A percentile compares a stretch with the other conserved stretches of the same genome.
Evolutionary conservation across 2,329 filamentous ascomycete genomes (phyloP).

Genomic region (Aspergillus nomiae): DNA sequence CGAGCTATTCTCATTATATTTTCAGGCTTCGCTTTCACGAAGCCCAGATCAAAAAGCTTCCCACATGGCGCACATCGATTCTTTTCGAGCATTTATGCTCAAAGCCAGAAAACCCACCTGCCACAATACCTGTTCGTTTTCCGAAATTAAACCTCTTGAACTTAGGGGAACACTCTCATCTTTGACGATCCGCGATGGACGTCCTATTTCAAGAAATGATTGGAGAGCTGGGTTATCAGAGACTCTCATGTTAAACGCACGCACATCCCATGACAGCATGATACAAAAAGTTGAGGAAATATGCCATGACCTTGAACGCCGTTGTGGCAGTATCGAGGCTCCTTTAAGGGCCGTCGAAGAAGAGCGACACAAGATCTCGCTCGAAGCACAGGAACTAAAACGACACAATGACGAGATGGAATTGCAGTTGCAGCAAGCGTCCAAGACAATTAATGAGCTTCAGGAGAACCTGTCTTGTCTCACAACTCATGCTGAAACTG

Average conservation of each 20-base stretch:
- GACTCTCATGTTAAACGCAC: conserved; percentile 47
- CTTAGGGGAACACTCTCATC: conserved; percentile 15
- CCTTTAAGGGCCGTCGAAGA: conserved; percentile 50
- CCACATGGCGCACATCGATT: conserved; percentile 8
- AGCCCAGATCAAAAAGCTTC: conserved; percentile 6
- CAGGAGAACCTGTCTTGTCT: conserved; percentile 43
- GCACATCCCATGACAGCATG: conserved; percentile 49
- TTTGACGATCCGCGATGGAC: conserved; percentile 13
- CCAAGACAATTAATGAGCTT: conserved; percentile 39
- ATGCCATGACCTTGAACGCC: conserved; percentile 58
- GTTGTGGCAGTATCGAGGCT: conserved; percentile 58
- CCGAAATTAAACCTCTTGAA: conserved; percentile 10
- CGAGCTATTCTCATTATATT: conserved; percentile 29
- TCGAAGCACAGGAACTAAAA: conserved; percentile 40
- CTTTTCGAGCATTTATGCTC: conserved; percentile 25
- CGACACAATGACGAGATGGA: conserved; percentile 40
- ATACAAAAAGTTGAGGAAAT: conserved; percentile 54
- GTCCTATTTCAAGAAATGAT: conserved; percentile 38
- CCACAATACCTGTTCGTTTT: conserved; percentile 20
- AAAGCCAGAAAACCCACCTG: conserved; percentile 15
- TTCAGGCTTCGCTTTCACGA: conserved; percentile 17
- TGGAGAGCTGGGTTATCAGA: conserved; percentile 53
- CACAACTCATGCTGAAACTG: conserved; percentile 38
- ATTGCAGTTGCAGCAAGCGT: conserved; percentile 37
- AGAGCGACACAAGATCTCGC: conserved; percentile 35